A percentile compares a stretch with the other conserved stretches of the same genome.
These are phyloP conservation scores for Ceratobasidium sp. DNA, from an alignment of 1,284 basidiomycete genomes.

Conservation along the genomic window DNA sequence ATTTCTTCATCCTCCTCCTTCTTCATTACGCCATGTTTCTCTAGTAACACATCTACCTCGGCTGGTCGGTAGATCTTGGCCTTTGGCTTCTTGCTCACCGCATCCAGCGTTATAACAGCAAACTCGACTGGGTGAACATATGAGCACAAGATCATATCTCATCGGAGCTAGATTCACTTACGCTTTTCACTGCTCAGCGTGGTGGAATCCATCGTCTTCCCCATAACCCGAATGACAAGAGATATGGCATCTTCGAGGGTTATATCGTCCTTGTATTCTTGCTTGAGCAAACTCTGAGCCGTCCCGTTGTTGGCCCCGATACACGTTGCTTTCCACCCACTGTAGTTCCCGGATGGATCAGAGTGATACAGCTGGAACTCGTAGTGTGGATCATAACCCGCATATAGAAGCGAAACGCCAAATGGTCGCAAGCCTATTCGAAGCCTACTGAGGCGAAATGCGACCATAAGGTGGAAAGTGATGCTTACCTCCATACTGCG, in stretches of 20 bases:
- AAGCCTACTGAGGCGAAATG: conserved; percentile 10
- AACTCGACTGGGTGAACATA: conserved; percentile 82
- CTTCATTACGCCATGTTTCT: conserved; percentile 87
- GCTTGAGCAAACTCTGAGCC: conserved; percentile 93
- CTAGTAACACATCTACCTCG: conserved; percentile 90
- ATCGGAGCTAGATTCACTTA: conserved; percentile 60
- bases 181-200: conserved; percentile 95
- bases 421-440: conserved; percentile 91
- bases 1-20: conserved; percentile 84
- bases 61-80: conserved; percentile 93
- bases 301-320: conserved; percentile 98
- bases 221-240: conserved; percentile 93
- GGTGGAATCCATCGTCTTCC: conserved; percentile 99
- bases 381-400: conserved; percentile 96
- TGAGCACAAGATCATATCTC: neutral
- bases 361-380: conserved; percentile 98
- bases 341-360: conserved; percentile 98
- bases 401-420: conserved; percentile 96
- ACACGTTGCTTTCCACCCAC: conserved; percentile 99
- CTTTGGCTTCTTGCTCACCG: conserved; percentile 80
- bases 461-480: conserved; percentile 50
- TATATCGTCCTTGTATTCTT: conserved; percentile 98
- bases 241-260: conserved; percentile 91
- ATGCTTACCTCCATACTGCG: conserved; percentile 88
- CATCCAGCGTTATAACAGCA: conserved; percentile 89